A percentile compares a stretch with the other conserved stretches of the same genome.
Evolutionary conservation across 2,329 filamentous ascomycete genomes (phyloP).

Genomic region (Nemania diffusa): DNA sequence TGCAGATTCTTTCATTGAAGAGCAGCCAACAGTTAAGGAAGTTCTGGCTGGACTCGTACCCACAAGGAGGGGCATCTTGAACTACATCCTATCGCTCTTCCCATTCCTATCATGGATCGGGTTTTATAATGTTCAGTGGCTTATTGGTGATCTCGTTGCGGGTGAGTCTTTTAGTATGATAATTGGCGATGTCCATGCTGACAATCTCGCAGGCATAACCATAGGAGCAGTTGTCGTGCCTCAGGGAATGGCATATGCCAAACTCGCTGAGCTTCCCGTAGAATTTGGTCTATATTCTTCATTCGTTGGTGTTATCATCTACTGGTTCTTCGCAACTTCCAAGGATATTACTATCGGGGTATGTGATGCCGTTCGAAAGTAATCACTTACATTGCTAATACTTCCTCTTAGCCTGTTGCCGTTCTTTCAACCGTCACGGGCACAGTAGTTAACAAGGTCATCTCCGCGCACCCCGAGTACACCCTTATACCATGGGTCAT

Average conservation of each 20-base stretch:
- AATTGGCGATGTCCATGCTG: conserved; percentile 34
- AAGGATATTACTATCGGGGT: conserved; percentile 98
- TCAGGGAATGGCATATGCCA: conserved; percentile 95
- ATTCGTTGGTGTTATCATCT: conserved; percentile 93
- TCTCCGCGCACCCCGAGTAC: conserved; percentile 63
- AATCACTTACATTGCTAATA: conserved; percentile 31
- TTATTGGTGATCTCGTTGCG: conserved; percentile 88
- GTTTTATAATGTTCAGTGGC: conserved; percentile 90
- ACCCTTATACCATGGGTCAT: conserved; percentile 68
- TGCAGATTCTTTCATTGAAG: conserved; percentile 82
- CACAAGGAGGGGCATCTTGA: conserved; percentile 59
- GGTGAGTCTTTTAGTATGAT: conserved; percentile 61
- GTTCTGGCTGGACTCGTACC: conserved; percentile 76
- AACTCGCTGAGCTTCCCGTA: conserved; percentile 79
- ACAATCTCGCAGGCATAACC: conserved; percentile 56
- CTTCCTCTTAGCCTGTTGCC: conserved; percentile 76
- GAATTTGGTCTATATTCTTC: conserved; percentile 94
- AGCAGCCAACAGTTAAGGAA: conserved; percentile 78
- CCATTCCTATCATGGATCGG: conserved; percentile 91
- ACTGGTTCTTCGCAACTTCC: conserved; percentile 98
- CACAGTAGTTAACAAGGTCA: conserved; percentile 76
- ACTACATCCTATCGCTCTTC: conserved; percentile 79
- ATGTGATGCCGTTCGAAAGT: conserved; percentile 52
- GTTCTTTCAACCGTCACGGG: conserved; percentile 94
- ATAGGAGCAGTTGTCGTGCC: conserved; percentile 82